Percentiles rank a stretch among this genome's conserved stretches.
Conservation (phyloP, 2,329 filamentous ascomycete species). For the Apiospora arundinis region DNA sequence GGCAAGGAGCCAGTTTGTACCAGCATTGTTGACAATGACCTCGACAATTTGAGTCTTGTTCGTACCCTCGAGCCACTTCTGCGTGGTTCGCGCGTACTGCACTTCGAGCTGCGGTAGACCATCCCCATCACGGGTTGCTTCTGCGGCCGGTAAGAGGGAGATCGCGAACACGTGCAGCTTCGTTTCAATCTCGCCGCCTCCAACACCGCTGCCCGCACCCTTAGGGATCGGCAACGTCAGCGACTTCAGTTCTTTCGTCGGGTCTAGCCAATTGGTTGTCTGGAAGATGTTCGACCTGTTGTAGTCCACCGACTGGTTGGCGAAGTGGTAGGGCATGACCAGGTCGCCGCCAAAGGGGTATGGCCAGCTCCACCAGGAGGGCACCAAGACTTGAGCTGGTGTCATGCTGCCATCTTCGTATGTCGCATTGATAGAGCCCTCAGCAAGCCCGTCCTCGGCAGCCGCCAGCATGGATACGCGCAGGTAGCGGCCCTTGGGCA, state of each 20-base stretch:
- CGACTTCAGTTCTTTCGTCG: conserved; percentile 26
- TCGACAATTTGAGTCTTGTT: conserved; percentile 49
- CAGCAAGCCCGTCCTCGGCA: conserved; percentile 28
- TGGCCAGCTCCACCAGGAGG: conserved; percentile 30
- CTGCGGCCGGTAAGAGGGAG: conserved; percentile 37
- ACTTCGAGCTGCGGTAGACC: conserved; percentile 35
- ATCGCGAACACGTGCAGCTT: conserved; percentile 51
- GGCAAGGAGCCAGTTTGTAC: conserved; percentile 40
- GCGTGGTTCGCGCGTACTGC: conserved; percentile 50
- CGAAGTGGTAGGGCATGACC: conserved; percentile 30
- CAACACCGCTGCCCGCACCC: conserved; percentile 20
- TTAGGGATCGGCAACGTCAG: conserved; percentile 27
- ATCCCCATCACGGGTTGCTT: conserved; percentile 30
- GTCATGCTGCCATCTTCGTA: conserved; percentile 27
- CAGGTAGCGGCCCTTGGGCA: conserved; percentile 27
- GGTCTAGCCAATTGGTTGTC: conserved; percentile 28
- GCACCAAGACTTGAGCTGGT: conserved; percentile 25
- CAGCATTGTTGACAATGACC: conserved; percentile 46
- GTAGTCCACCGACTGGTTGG: conserved; percentile 28
- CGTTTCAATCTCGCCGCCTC: conserved; percentile 18
- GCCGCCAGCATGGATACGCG: conserved; percentile 31
- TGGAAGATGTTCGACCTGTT: conserved; percentile 32
- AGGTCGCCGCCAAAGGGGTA: conserved; percentile 30
- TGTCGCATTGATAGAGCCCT: conserved; percentile 28
- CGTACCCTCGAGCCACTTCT: conserved; percentile 46